Conservation (phyloP, 305 asterid species). For the Fraxinus albicans region DNA sequence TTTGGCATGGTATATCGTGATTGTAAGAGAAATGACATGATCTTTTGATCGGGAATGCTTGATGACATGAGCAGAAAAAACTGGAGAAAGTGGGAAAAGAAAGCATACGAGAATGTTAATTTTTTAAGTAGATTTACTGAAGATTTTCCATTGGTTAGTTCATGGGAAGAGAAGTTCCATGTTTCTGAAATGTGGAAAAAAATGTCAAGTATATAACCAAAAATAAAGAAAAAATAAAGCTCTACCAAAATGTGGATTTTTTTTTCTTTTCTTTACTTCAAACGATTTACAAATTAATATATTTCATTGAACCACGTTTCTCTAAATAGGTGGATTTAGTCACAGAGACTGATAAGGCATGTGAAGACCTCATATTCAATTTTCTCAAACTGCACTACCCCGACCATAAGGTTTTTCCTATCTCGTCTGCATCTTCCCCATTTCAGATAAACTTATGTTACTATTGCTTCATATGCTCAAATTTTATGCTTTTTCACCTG, state of each 20-base stretch:
- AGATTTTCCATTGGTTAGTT: background rate
- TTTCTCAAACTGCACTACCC: constrained; percentile 63
- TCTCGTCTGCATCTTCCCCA: background rate
- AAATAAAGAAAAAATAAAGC: background rate
- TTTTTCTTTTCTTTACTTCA: background rate
- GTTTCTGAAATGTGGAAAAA: background rate
- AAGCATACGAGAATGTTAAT: background rate
- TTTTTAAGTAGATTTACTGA: background rate
- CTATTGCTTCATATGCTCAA: constrained; percentile 3
- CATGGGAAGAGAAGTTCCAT: background rate
- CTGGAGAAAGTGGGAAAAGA: background rate
- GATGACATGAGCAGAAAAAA: background rate
- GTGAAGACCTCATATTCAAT: constrained; percentile 79
- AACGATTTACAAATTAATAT: background rate
- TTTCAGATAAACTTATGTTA: constrained; percentile 9
- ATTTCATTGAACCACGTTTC: background rate
- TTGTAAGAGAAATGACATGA: background rate
- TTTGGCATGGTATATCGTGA: background rate
- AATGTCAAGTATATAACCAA: background rate
- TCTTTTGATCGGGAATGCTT: background rate
- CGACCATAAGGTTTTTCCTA: constrained; percentile 60
- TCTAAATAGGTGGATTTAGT: constrained; percentile 84
- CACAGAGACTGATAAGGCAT: constrained; percentile 90
- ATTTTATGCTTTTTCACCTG: constrained; percentile 2
- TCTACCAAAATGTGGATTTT: background rate